phyloP scores from a whole-genome alignment of 2,329 filamentous ascomycete genomes.

The Endothia cerciana region DNA sequence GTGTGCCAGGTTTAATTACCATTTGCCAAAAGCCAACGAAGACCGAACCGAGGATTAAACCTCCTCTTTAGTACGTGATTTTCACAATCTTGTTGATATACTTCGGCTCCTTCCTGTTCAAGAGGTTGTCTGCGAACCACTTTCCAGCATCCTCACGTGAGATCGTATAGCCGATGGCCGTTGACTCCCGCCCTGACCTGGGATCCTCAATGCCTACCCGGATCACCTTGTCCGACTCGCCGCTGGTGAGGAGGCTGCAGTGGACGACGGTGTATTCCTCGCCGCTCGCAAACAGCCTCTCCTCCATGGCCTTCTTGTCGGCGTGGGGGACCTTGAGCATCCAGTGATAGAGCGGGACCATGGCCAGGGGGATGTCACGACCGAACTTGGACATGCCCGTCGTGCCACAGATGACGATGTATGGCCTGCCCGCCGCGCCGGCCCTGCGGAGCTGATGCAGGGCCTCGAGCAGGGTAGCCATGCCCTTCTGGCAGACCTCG shows the following conservation, averaged over 20 bases:
- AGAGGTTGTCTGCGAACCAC: slow-evolving; percentile 46
- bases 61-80: slow-evolving; percentile 15
- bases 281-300: slow-evolving; percentile 35
- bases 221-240: slow-evolving; percentile 35
- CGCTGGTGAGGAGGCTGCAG: slow-evolving; percentile 38
- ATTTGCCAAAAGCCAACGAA: not conserved
- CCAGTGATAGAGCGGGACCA: slow-evolving; percentile 47
- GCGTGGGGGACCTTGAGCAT: slow-evolving; percentile 43
- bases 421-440: slow-evolving; percentile 38
- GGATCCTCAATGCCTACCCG: slow-evolving; percentile 47
- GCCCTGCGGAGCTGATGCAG: slow-evolving; percentile 38
- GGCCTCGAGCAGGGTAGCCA: slow-evolving; percentile 46
- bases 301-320: slow-evolving; percentile 52
- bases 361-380: slow-evolving; percentile 45
- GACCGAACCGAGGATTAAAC: too few relatives aligned
- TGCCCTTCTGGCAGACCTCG: slow-evolving; percentile 53
- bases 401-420: slow-evolving; percentile 45
- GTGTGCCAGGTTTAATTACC: not conserved
- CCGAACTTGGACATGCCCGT: slow-evolving; percentile 46
- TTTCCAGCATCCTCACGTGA: slow-evolving; percentile 50
- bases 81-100: slow-evolving; percentile 18
- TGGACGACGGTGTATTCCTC: slow-evolving; percentile 40
- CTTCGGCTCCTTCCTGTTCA: slow-evolving; percentile 10
- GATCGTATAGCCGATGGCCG: slow-evolving; percentile 51
- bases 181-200: slow-evolving; percentile 37